These are phyloP conservation scores for Cryptosporidium sp. DNA, from an alignment of 169 alveolate species.

Conservation along the genomic window DNA sequence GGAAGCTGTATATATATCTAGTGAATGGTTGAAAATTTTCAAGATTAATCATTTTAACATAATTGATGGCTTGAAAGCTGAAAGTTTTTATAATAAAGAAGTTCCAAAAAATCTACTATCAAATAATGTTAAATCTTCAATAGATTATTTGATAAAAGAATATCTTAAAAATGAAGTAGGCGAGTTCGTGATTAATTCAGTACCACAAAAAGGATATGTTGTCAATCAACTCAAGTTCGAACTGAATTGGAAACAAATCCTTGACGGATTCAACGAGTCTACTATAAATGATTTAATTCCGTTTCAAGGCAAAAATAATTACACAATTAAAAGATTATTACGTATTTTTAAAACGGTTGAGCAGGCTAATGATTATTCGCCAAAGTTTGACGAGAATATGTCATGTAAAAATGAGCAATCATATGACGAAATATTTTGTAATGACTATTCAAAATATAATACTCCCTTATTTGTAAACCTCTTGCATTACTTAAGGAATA, in stretches of 20 bases:
- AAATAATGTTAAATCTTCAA: slow-evolving; percentile 16
- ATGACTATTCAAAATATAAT: slow-evolving; percentile 30
- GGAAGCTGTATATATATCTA: not conserved
- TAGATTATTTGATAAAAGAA: slow-evolving; percentile 25
- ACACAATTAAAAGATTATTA: not conserved
- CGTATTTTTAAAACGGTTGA: not conserved
- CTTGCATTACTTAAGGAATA: slow-evolving; percentile 37
- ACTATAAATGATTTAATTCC: not conserved
- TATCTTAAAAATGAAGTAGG: not conserved
- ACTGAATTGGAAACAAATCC: slow-evolving; percentile 31
- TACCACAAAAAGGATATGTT: not conserved
- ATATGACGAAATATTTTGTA: not conserved
- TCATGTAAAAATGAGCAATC: not conserved
- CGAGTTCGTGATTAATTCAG: not conserved
- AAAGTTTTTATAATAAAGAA: slow-evolving; percentile 11
- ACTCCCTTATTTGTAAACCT: slow-evolving; percentile 12
- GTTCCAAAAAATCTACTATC: slow-evolving; percentile 35
- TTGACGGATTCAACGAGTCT: not conserved
- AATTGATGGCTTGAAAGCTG: slow-evolving; percentile 5
- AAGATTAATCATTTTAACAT: slow-evolving; percentile 5
- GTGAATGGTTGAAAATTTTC: slow-evolving; percentile 37
- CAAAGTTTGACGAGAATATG: not conserved
- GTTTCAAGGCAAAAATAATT: not conserved
- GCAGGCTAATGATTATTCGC: not conserved
- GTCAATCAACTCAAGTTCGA: not conserved